phyloP scores from a whole-genome alignment of 148 eudicot genomes.

The Amaranthus hypochondriacus region DNA sequence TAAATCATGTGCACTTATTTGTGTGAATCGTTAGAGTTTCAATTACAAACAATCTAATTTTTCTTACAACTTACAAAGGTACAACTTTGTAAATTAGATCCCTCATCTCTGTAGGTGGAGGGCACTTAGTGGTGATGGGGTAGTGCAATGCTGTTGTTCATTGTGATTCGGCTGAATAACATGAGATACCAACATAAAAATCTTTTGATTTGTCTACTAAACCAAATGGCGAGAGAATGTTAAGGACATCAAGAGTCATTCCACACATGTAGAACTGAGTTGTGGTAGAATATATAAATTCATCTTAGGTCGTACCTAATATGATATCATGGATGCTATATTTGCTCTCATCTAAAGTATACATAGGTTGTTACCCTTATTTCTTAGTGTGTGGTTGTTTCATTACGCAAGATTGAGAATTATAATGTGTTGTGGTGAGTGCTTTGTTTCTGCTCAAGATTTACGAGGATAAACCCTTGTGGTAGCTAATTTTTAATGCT shows the following conservation, averaged over 20 bases:
- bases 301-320: background rate
- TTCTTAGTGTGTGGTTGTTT: background rate
- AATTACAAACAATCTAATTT: too few relatives aligned
- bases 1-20: too few relatives aligned
- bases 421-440: background rate
- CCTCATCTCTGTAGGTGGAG: too few relatives aligned
- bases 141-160: too few relatives aligned
- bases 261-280: background rate
- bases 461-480: background rate
- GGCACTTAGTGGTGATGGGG: too few relatives aligned
- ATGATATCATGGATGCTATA: background rate
- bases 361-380: background rate
- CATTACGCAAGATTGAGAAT: background rate
- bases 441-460: background rate
- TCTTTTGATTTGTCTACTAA: background rate
- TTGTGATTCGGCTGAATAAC: constrained; percentile 1
- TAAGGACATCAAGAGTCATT: background rate
- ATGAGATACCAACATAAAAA: background rate
- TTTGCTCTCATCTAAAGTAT: background rate
- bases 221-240: background rate
- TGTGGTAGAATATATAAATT: background rate
- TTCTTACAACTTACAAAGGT: too few relatives aligned
- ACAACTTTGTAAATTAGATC: too few relatives aligned
- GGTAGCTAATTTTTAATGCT: background rate
- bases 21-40: too few relatives aligned